Evolutionary conservation across 129 eudicot genomes (phyloP), one percentile per base, ranked within the genome.

Genomic region (Cynara cardunculus): DNA sequence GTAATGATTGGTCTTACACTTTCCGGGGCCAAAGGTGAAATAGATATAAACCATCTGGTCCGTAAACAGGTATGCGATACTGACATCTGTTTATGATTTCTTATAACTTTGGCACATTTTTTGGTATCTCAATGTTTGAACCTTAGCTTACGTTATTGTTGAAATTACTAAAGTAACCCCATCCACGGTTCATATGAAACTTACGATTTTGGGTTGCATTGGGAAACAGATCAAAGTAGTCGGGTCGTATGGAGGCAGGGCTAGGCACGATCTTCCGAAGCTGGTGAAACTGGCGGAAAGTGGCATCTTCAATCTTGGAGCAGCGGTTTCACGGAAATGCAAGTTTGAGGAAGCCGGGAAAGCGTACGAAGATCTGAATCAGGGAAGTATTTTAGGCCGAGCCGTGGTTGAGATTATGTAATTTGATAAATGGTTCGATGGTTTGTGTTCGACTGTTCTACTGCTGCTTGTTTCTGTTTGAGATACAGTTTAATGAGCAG

Each of bases 1-100:
- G 99, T 96, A 69, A 96, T 96, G 99, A 96, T 96, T 62, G 99
- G 99, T 32, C 97, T 96, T 79, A 86, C 99, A 1, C 89, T 88
- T 10, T 22, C 98, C 14, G 94, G 95, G 66, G 91, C 97, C 66
- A 92, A 89, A 85, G 99, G 99, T 1, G 98, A 92, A 91, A 85
- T 96, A 4, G 99, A 96, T 78, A 96, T 96, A 84, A 96, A 96
- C 84, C 99, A 94, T 84, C 84, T 96, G 79, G 99, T 96, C 85
- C 99, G 99, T 25, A 84, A 97, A 87, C 97, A 96, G 99, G 99
- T 92, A 65, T 37, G 69, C 26, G 13, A 14, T 37, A n/a, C 76
- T 28, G 19, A 35, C 25, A 31, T 24, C 10, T 25, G 14, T 53
- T 80, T 34, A 24, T 27, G 11, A 49, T 70, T 49, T 71, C n/a